Evolutionary conservation across 2,329 filamentous ascomycete species (phyloP).

Genomic region (Grosmannia penicillata): DNA sequence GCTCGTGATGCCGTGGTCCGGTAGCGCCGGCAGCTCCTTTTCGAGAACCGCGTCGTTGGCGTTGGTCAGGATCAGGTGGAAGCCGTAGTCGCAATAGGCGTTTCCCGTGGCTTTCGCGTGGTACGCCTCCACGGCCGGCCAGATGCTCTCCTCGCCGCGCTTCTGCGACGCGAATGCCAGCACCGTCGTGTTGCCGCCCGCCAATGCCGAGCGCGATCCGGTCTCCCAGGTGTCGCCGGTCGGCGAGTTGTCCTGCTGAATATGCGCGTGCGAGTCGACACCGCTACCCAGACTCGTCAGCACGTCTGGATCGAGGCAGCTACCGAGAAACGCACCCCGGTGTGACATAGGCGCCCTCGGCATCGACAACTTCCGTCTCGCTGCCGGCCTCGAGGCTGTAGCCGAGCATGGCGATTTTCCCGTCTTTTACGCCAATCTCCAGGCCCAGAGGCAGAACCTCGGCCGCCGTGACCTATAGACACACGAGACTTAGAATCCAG

Average conservation of each 20-base stretch:
- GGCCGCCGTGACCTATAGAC: slow-evolving; percentile 25
- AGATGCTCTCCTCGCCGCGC: slow-evolving; percentile 29
- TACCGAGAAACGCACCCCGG: slow-evolving; percentile 16
- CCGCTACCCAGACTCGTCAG: slow-evolving; percentile 14
- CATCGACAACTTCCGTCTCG: slow-evolving; percentile 24
- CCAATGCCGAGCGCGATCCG: slow-evolving; percentile 37
- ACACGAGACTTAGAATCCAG: too few species aligned
- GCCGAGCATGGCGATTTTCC: slow-evolving; percentile 30
- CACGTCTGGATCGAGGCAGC: too few species aligned
- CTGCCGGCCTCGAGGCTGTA: slow-evolving; percentile 17
- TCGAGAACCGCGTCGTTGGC: slow-evolving; percentile 24
- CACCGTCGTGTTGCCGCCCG: slow-evolving; percentile 43
- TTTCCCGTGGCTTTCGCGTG: slow-evolving; percentile 49
- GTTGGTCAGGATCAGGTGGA: slow-evolving; percentile 36
- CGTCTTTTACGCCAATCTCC: slow-evolving; percentile 30
- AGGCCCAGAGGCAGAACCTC: slow-evolving; percentile 26
- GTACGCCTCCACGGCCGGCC: slow-evolving; percentile 56
- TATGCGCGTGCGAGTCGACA: slow-evolving; percentile 22
- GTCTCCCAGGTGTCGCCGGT: slow-evolving; percentile 21
- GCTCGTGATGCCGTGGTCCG: slow-evolving; percentile 24
- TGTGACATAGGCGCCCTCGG: slow-evolving; percentile 28
- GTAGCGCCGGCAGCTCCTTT: slow-evolving; percentile 26
- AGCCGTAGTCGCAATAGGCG: slow-evolving; percentile 42
- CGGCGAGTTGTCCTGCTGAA: slow-evolving; percentile 18
- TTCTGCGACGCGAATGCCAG: slow-evolving; percentile 40